Base-by-base conservation (phyloP, 805 yeast species). In the Candida insectorum region DNA sequence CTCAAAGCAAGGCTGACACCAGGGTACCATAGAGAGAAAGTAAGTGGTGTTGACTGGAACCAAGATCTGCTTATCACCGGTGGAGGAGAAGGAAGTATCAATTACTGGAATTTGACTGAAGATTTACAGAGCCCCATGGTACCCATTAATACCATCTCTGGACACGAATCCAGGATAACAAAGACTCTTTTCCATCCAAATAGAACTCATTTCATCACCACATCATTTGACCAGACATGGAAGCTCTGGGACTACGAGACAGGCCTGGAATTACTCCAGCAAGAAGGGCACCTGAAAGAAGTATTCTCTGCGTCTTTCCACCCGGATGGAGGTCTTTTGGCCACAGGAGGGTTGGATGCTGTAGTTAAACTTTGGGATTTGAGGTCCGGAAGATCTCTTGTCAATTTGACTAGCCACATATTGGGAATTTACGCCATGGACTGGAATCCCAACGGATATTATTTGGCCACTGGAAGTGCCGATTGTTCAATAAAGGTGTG, bases 191-290 rank as follows among this genome's bases (percentile, higher is more conserved):
- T 77, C 41, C 95, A 88, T 55, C 95, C 95, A 1, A 45, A 61
- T 4, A 78, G 79, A 1, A 43, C 56, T 2, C 75, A 54, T 44
- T 41, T 83, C 1, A 84, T 79, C 0, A 71, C 85, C 8, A 82
- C 95, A 0, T 88, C 96, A 0, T 81, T 72, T 49, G 97, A 91
- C 56, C 69, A 69, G 43, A 85, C 96, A 0, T 91, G 96, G 96
- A 73, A 86, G 40, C 54, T 86, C 3, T 89, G 95, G 95, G 96
- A 91, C 54, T 43, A 78, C 0, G 58, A 61, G 9, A 33, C 27
- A 7, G 47, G 39, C 13, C 26, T 51, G 19, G 77, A 77, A 33
- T 48, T 91, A 5, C 60, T 75, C 25, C 65, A 75, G 38, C 97
- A 91, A 54, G 95, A 86, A 51, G 96, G 97, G 0, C 97, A 91